A percentile compares a stretch with the other conserved stretches of the same genome.
Conservation (phyloP, 2,329 filamentous ascomycete genomes). For the Gaeumannomyces sp. region DNA sequence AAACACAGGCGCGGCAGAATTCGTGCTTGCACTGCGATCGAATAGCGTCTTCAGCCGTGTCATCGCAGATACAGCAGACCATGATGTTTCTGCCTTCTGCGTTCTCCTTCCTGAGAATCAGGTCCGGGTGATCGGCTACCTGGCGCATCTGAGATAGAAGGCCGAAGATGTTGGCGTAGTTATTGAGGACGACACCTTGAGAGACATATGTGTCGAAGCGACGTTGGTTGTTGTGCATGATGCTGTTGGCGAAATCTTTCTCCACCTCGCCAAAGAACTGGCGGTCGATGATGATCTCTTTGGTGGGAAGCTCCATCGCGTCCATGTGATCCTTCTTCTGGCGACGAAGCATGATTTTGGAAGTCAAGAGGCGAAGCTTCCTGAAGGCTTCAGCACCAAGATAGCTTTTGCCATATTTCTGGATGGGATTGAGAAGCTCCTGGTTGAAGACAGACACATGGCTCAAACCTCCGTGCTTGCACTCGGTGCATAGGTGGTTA, state of each 20-base stretch:
- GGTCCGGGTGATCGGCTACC: conserved; percentile 90
- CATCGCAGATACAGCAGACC: conserved; percentile 92
- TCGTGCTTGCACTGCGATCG: conserved; percentile 90
- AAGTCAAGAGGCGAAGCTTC: conserved; percentile 83
- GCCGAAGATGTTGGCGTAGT: conserved; percentile 98
- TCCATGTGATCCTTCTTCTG: conserved; percentile 91
- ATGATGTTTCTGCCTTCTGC: conserved; percentile 85
- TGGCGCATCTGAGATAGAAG: conserved; percentile 99
- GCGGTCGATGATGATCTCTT: conserved; percentile 84
- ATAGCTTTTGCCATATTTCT: conserved; percentile 52
- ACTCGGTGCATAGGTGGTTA: conserved; percentile 59
- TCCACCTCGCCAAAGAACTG: conserved; percentile 97
- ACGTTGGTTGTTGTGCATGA: conserved; percentile 86
- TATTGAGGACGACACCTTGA: conserved; percentile 89
- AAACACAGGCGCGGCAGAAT: conserved; percentile 77
- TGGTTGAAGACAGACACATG: conserved; percentile 61
- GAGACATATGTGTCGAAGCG: conserved; percentile 95
- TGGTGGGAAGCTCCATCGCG: conserved; percentile 93
- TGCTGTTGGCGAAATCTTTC: conserved; percentile 88
- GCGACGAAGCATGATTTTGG: conserved; percentile 90
- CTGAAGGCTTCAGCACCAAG: conserved; percentile 64
- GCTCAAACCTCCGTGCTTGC: conserved; percentile 47
- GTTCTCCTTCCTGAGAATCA: conserved; percentile 82
- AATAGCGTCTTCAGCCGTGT: conserved; percentile 90
- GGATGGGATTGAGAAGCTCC: conserved; percentile 82